Conservation (phyloP, 805 yeast species). For the Candida odintsovae region DNA sequence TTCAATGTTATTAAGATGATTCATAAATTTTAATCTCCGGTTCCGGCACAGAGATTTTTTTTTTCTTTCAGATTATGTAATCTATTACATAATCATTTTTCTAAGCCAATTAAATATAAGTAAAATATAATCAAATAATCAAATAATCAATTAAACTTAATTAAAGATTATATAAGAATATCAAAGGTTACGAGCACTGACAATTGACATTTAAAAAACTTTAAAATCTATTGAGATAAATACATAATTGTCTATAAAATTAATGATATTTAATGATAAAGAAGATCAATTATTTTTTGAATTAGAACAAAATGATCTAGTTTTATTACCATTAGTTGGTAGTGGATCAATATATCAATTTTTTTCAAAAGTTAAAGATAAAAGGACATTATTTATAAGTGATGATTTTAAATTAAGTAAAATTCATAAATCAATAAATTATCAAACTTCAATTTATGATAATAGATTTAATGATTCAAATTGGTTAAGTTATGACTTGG, state of each 20-base stretch:
- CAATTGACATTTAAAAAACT: too few relatives aligned
- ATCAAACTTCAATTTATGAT: constrained; percentile 2
- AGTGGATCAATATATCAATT: background rate
- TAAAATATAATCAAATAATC: too few relatives aligned
- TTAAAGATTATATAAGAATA: too few relatives aligned
- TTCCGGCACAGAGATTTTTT: too few relatives aligned
- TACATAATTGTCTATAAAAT: too few relatives aligned
- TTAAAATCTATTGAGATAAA: background rate
- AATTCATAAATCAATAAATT: background rate
- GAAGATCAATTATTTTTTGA: background rate
- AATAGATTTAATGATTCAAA: background rate
- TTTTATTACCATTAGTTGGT: background rate
- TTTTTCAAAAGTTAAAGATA: background rate
- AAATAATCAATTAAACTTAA: too few relatives aligned
- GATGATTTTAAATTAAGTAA: background rate
- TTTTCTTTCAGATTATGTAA: too few relatives aligned
- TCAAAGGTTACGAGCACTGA: too few relatives aligned
- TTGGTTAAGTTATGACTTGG: background rate
- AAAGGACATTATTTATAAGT: background rate
- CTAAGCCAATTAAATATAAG: too few relatives aligned
- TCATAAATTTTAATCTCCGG: too few relatives aligned
- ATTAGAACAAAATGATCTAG: background rate
- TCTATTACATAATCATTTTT: too few relatives aligned
- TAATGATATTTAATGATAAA: background rate
- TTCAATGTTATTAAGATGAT: too few relatives aligned